Base-by-base conservation (phyloP, 805 yeast species). In the Zygosaccharomyces rouxii region DNA sequence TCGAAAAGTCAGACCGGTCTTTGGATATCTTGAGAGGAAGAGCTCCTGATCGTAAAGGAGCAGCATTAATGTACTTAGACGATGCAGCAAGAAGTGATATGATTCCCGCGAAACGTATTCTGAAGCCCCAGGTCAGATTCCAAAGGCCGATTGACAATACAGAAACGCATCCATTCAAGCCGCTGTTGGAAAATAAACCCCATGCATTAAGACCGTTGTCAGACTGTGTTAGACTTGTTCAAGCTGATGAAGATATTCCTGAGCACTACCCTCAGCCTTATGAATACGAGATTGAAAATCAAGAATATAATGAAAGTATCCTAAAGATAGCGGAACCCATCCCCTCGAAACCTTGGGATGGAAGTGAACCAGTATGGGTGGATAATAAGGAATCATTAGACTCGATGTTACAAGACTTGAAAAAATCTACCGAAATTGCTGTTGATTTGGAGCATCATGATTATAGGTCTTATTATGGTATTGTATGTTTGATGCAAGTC, bases 361-460 rank as follows among this genome's bases (percentile, higher is more conserved):
- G 75, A 2, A 77, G 84, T 1, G 70, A 71, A 11, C 83, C 92
- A 11, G 74, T 71, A 2, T 88, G 94, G 87, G 86, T 94, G 0
- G 89, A 86, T 54, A 73, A 76, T 1, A 67, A 70, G 0, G 81
- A 75, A 19, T 68, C 71, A 21, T 64, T 94, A 22, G 58, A 69
- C 1, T 66, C 62, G 5, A 78, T 94, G 84, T 54, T 88, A 1
- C 62, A 68, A 0, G 77, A 74, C 5, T 71, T 94, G 39, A 63
- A 66, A 44, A 60, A 64, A 3, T 73, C 75, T 48, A 68, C 72
- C 2, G 95, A 80, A 48, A 78, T 94, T 35, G 99, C 98, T 1
- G 84, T 94, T 13, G 99, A 94, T 74, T 77, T 94, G 52, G 99
- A 94, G 63, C 99, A 94, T 67, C 99, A 94, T 63, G 97, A 90